A percentile compares a stretch with the other conserved stretches of the same genome.
These are phyloP conservation scores for Sonneratia alba DNA, from an alignment of 345 rosid species.

Conservation along the genomic window DNA sequence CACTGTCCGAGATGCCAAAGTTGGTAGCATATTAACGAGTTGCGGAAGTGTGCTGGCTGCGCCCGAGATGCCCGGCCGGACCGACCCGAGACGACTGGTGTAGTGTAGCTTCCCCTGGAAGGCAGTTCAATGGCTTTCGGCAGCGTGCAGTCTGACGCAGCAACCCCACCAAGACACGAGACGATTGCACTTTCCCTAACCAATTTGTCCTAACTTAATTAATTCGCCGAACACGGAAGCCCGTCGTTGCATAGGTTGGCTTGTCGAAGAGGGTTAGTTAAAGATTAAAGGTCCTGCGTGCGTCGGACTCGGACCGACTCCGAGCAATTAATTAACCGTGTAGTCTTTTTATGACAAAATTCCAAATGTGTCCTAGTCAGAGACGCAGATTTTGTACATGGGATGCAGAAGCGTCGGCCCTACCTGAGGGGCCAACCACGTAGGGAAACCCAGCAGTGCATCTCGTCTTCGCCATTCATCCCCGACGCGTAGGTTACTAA, in stretches of 20 bases:
- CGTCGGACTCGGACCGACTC: not conserved
- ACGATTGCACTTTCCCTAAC: not conserved
- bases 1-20: no score
- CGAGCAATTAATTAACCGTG: not conserved
- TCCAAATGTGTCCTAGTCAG: not conserved
- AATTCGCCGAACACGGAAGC: no score
- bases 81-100: no score
- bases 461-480: not conserved
- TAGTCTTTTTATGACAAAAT: not conserved
- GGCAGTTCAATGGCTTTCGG: not conserved
- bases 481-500: no score
- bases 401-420: not conserved
- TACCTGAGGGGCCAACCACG: not conserved
- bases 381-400: not conserved
- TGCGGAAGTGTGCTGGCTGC: no score
- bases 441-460: not conserved
- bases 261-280: not conserved
- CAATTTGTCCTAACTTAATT: not conserved
- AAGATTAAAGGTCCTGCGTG: not conserved
- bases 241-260: no score
- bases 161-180: not conserved
- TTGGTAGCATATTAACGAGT: no score
- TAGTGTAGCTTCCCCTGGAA: not conserved
- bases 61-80: no score
- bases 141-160: not conserved